Evolutionary conservation across 495 filamentous ascomycete species (phyloP).

Genomic region (Neurospora pannonica): DNA sequence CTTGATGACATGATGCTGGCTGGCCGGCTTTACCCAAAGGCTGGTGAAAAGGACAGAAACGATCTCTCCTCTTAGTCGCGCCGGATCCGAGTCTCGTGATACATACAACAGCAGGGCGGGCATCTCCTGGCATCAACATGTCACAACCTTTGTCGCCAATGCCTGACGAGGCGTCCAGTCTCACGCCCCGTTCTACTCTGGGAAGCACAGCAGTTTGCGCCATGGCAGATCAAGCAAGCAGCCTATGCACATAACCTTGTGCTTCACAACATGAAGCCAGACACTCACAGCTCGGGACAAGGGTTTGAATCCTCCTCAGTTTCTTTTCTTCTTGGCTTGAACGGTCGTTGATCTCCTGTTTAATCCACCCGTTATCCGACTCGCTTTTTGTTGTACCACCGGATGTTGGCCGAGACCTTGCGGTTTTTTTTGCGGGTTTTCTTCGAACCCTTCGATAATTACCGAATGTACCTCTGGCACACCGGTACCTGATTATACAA

Average conservation of each 20-base stretch:
- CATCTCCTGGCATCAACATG: neutral
- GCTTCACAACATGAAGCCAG: neutral
- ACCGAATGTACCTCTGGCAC: neutral
- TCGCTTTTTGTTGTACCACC: neutral
- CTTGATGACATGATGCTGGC: neutral
- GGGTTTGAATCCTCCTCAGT: neutral
- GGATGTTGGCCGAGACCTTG: neutral
- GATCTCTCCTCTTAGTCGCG: neutral
- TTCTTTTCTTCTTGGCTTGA: neutral
- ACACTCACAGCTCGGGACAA: neutral
- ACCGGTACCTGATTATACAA: neutral
- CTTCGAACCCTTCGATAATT: neutral
- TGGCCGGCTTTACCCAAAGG: neutral
- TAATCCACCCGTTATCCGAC: neutral
- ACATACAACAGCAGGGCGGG: neutral
- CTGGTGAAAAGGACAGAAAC: neutral
- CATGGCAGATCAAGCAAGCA: neutral
- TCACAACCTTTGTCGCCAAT: neutral
- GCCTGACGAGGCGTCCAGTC: neutral
- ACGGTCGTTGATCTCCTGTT: neutral
- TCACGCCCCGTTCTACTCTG: neutral
- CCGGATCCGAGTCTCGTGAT: neutral
- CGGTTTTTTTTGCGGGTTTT: neutral
- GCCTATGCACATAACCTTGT: neutral
- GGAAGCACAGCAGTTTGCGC: neutral